A percentile compares a stretch with the other conserved stretches of the same genome.
phyloP scores from a whole-genome alignment of 768 basidiomycete genomes.

The Albatrellus ellisii region DNA sequence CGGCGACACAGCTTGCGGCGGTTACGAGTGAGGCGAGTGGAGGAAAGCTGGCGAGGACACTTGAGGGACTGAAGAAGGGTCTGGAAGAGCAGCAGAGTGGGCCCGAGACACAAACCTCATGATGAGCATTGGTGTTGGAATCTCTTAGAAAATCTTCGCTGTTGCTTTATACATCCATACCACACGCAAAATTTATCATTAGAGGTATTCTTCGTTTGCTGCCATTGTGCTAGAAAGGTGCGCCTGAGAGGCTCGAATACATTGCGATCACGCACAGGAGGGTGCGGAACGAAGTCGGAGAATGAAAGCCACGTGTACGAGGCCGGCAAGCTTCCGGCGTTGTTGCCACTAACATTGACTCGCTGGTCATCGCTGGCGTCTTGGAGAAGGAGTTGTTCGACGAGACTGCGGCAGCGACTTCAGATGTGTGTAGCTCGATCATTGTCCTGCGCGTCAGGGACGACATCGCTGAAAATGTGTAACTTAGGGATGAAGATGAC shows the following conservation, averaged over 20 bases:
- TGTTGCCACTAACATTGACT: background rate
- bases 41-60: conserved; percentile 51
- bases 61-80: conserved; percentile 62
- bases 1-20: conserved; percentile 59
- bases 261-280: too few species aligned
- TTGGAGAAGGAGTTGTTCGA: background rate
- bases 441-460: background rate
- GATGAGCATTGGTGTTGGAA: too few species aligned
- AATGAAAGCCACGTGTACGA: background rate
- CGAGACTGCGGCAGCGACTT: background rate
- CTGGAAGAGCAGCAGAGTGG: conserved; percentile 35
- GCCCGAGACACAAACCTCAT: too few species aligned
- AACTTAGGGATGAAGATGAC: conserved; percentile 22
- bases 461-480: background rate
- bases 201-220: too few species aligned
- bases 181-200: too few species aligned
- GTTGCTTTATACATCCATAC: too few species aligned
- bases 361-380: background rate
- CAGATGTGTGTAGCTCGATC: conserved; percentile 3
- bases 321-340: background rate
- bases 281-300: conserved; percentile 3
- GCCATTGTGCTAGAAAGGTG: too few species aligned
- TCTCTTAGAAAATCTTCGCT: too few species aligned
- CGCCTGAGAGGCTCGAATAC: too few species aligned
- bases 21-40: conserved; percentile 59